Evolutionary conservation across 257 asterid species (phyloP), one percentile per base, ranked within the genome.

Genomic region (Scutellaria barbata): DNA sequence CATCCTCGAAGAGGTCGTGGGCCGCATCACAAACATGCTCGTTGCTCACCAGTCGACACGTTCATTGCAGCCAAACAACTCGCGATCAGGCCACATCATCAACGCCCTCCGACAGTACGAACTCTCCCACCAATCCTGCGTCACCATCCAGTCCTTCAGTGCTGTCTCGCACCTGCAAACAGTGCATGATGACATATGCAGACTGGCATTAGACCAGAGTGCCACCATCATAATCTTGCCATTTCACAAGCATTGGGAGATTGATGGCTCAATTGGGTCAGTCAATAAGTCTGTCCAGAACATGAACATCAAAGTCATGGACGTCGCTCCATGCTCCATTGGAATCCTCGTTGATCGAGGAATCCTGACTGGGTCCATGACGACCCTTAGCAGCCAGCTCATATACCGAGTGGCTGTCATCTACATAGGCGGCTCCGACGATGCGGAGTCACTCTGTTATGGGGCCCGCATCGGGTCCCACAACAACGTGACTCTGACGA

Each of bases 381-480:
- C 92, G 42, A 77, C 81, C 11, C 77, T 89, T 18, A 85, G 80
- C 82, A 77, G 20, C 47, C 90, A 88, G 30, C 73, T 78, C 3
- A 33, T 62, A 12, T 92, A 75, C 73, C 84, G 81, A 0, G 95
- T 85, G 0, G 96, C 85, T 0, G 85, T 86, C 4, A 77, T 92
- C 73, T 88, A 81, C 85, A 85, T 92, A 3, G 94, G 94, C 5
- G 98, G 96, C 3, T 51, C 87, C 0, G 98, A 92, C 22, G 98
- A 92, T 6, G 88, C 89, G 0, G 98, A 92, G 82, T 78, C 96
- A 0, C 87, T 92, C 20, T 80, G 78, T 63, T 89, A 89, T 6
- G 96, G 89, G 1, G 80, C 89, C 10, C 87, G 98, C 0, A 84
- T 92, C 79, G 94, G 68, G 10, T 74, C 74, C 12, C 96, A 85